Evolutionary conservation across 805 yeast species (phyloP), one percentile per base, ranked within the genome.

Genomic region (Hanseniaspora meyeri): DNA sequence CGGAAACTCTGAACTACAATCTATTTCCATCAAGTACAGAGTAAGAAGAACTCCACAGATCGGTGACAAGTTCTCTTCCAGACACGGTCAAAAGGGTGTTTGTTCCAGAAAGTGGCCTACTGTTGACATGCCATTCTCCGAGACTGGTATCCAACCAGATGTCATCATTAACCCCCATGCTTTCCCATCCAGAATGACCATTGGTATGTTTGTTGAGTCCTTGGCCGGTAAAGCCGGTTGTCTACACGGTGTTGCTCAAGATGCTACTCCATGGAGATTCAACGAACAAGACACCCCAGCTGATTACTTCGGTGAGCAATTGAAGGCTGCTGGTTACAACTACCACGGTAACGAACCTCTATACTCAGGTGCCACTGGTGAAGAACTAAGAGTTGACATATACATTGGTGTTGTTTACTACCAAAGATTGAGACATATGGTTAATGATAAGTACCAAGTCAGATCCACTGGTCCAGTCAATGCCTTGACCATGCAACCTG

Each of bases 201-300:
- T 93, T 71, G 98, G 98, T 75, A 93, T 93, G 97, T 93, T 93
- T 72, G 97, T 93, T 50, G 98, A 93, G 72, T 85, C 95, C 55
- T 72, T 93, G 57, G 97, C 98, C n/a, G 98, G 98, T 67, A 93
- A 93, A 71, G 93, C 97, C 5, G 98, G 98, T 69, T 96, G 96
- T 7, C 74, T 93, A 65, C 98, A 93, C 63, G 98, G 98, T 66
- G 83, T 90, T 67, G 95, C 97, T 1, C 97, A 91, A 66, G 97
- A 93, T 67, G 81, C 95, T 45, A 91, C 98, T 0, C 98, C 98
- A 49, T 93, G 96, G 95, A 82, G 78, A 62, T 93, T 91, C 70
- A 79, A 80, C 65, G 98, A 93, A 72, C 72, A 77, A 59, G 95
- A 91, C 68, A 91, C 96, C 3, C 97, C 98, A 20, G 97, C 97